Conservation (phyloP, 2,329 filamentous ascomycete genomes). For the Drechslerella stenobrocha region DNA sequence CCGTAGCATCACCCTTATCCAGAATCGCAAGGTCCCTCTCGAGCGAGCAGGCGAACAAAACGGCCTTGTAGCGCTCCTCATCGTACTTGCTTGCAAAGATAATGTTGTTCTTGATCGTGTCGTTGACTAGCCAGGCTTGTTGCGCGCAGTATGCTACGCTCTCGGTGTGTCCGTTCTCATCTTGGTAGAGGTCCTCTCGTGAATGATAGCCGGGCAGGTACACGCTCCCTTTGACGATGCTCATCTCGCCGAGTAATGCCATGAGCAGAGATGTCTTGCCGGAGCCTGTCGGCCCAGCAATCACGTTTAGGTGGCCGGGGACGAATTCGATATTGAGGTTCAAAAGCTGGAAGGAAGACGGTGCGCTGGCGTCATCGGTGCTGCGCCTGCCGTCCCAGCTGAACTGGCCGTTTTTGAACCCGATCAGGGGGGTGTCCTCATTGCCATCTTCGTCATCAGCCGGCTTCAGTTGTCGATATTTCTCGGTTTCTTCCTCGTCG, state of each 20-base stretch:
- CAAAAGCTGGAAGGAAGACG: constrained; percentile 74
- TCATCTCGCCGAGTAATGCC: constrained; percentile 97
- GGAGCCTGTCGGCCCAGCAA: constrained; percentile 88
- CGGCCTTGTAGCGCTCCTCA: constrained; percentile 78
- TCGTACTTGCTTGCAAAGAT: constrained; percentile 82
- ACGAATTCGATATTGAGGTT: constrained; percentile 81
- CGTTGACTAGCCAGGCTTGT: constrained; percentile 95
- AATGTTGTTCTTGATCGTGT: constrained; percentile 93
- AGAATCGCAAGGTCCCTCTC: constrained; percentile 90
- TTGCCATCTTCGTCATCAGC: constrained; percentile 67
- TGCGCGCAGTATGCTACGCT: constrained; percentile 96
- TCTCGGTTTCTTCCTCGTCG: constrained; percentile 90
- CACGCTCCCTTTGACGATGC: constrained; percentile 74
- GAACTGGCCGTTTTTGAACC: constrained; percentile 80
- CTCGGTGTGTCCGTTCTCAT: constrained; percentile 84
- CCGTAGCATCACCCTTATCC: constrained; percentile 85
- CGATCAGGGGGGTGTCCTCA: constrained; percentile 73
- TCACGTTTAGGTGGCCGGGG: constrained; percentile 84
- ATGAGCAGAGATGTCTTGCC: constrained; percentile 96
- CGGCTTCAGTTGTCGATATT: constrained; percentile 77
- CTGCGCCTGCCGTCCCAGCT: constrained; percentile 74
- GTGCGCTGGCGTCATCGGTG: constrained; percentile 61
- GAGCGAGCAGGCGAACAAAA: constrained; percentile 86
- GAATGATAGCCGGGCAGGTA: constrained; percentile 82
- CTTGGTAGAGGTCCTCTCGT: constrained; percentile 78